Percentiles rank a stretch among this genome's conserved stretches.
These are phyloP conservation scores for Geosmithia flava DNA, from an alignment of 2,329 filamentous ascomycete species.

Conservation along the genomic window DNA sequence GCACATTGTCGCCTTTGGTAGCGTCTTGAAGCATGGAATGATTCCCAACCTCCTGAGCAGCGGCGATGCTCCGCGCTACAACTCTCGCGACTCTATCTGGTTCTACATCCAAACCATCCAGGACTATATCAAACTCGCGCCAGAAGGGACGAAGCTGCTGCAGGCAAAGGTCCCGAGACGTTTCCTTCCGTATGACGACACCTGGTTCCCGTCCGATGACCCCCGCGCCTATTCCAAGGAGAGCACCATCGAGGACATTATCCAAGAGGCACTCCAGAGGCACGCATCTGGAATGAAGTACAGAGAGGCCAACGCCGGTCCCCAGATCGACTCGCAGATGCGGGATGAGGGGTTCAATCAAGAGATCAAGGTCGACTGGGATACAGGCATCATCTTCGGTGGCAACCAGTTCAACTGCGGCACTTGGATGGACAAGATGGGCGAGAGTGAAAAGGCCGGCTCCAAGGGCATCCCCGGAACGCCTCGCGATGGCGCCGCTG, in stretches of 20 bases:
- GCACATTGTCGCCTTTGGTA: slow-evolving; percentile 89
- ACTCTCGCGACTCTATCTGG: slow-evolving; percentile 93
- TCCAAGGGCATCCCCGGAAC: slow-evolving; percentile 92
- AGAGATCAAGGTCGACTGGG: slow-evolving; percentile 87
- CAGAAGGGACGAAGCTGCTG: slow-evolving; percentile 62
- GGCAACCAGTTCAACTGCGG: slow-evolving; percentile 93
- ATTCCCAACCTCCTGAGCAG: slow-evolving; percentile 87
- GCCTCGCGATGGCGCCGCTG: slow-evolving; percentile 87
- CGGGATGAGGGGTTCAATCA: slow-evolving; percentile 84
- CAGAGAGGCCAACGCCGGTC: slow-evolving; percentile 86
- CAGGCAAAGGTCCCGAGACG: slow-evolving; percentile 68
- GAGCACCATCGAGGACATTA: slow-evolving; percentile 76
- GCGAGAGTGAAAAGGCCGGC: slow-evolving; percentile 82
- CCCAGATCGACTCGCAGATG: slow-evolving; percentile 86
- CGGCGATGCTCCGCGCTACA: slow-evolving; percentile 80
- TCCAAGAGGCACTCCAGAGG: slow-evolving; percentile 86
- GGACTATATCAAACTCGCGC: slow-evolving; percentile 75
- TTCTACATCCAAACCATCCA: slow-evolving; percentile 96
- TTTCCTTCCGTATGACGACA: slow-evolving; percentile 92
- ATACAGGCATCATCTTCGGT: slow-evolving; percentile 75
- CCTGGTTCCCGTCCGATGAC: slow-evolving; percentile 79
- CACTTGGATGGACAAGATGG: slow-evolving; percentile 99
- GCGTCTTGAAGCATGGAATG: slow-evolving; percentile 96
- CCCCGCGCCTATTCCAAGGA: slow-evolving; percentile 71
- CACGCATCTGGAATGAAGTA: slow-evolving; percentile 88